Evolutionary conservation across 805 yeast genomes (phyloP), one percentile per base, ranked within the genome.

Genomic region (Kodamaea leandrae): DNA sequence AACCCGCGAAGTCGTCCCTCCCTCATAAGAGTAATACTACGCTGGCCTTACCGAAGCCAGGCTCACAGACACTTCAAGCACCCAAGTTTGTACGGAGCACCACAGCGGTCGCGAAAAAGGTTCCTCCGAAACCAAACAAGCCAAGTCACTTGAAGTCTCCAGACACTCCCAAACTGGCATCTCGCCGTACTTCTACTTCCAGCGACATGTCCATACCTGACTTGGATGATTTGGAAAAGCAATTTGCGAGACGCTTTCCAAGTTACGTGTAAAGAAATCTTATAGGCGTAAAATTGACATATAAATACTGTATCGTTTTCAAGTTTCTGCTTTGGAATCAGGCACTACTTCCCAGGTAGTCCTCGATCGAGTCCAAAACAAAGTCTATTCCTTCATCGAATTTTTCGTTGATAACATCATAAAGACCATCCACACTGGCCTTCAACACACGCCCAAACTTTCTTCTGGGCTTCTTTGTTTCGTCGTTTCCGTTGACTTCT

Each of bases 361-460:
- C 93, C 53, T 86, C 90, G 44, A 86, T 70, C 1, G 89, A 80
- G 53, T 86, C 95, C 48, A 83, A 63, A 28, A 91, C 78, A 56
- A 88, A 90, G 54, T 87, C 96, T 13, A 85, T 74, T 2, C 90
- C 86, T 54, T 89, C 97, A 21, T 83, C 88, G 50, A 86, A 86
- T 56, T 89, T 71, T 58, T 87, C 96, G 45, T 80, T 82, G 39
- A 88, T 74, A 10, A 87, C 78, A 45, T 84, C 85, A 64, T 80
- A 83, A 44, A 90, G 57, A 1, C 91, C 89, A 51, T 84, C 91
- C 18, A 72, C 66, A 32, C 80, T 80, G 4, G 93, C 77, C 51
- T 82, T 79, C 39, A 90, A 63, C 2, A 93, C 96, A 45, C 96
- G 76, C 16, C 99, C 99, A 55, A 82, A 88, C 61, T 89, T 91